phyloP scores from a whole-genome alignment of 257 asterid species.

The Solanum habrochaites region DNA sequence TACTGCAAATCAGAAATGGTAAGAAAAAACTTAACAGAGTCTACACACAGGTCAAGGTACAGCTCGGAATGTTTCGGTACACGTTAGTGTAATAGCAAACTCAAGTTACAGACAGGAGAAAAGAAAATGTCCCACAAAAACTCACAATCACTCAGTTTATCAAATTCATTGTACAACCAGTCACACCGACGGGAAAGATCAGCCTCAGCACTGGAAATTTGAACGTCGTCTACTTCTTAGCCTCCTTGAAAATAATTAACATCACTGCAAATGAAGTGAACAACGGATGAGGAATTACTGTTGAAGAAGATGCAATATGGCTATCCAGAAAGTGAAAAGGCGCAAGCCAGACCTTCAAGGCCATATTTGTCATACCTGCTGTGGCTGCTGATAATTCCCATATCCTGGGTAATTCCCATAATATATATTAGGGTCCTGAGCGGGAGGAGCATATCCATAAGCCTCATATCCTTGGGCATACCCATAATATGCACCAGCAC shows the following conservation, averaged over 20 bases:
- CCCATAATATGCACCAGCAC: slow-evolving; percentile 34
- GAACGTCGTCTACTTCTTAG: neutral
- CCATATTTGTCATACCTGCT: slow-evolving; percentile 36
- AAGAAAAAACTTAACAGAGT: neutral
- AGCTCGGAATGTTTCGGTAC: neutral
- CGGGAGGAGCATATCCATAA: slow-evolving; percentile 65
- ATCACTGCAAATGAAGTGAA: neutral
- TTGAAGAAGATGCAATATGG: neutral
- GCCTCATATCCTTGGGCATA: slow-evolving; percentile 68
- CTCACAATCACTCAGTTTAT: neutral
- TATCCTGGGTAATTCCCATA: slow-evolving; percentile 80
- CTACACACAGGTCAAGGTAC: neutral
- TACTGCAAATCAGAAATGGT: neutral
- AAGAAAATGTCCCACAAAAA: neutral
- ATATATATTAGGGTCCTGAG: slow-evolving; percentile 76
- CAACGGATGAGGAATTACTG: neutral
- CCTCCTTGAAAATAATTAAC: neutral
- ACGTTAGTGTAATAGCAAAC: neutral
- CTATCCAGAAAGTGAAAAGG: neutral
- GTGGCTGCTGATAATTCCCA: slow-evolving; percentile 69
- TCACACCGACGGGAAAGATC: neutral
- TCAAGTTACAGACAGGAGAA: neutral
- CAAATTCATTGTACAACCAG: neutral
- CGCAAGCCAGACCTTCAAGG: neutral
- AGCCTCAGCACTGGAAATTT: neutral